These are phyloP conservation scores for Cryptosporidium ryanae DNA, from an alignment of 169 alveolate species.

Conservation along the genomic window DNA sequence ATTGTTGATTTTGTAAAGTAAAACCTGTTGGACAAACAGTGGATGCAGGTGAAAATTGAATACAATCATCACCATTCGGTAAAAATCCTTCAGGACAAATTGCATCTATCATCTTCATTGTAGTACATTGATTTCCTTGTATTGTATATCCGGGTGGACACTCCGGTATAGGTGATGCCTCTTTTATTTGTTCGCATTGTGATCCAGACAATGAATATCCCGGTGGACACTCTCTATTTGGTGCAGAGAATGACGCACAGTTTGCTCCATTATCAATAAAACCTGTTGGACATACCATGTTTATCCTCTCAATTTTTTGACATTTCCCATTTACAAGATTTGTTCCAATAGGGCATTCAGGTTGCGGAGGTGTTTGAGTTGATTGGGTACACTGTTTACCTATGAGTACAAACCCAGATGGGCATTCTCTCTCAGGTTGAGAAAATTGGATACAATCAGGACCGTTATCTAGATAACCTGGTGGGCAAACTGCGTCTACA, in stretches of 20 bases:
- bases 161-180: constrained; percentile 65
- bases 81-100: constrained; percentile 71
- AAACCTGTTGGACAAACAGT: constrained; percentile 71
- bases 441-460: constrained; percentile 66
- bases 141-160: constrained; percentile 73
- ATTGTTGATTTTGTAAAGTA: constrained; percentile 58
- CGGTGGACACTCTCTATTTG: constrained; percentile 72
- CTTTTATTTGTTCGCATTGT: constrained; percentile 72
- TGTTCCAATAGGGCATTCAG: constrained; percentile 70
- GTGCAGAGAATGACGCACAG: constrained; percentile 73
- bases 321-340: constrained; percentile 70
- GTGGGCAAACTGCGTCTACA: constrained; percentile 71
- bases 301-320: constrained; percentile 56
- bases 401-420: constrained; percentile 60
- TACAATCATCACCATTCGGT: constrained; percentile 74
- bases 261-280: constrained; percentile 67
- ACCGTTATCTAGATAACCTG: constrained; percentile 68
- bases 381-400: constrained; percentile 73
- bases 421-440: constrained; percentile 73
- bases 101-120: constrained; percentile 71
- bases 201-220: constrained; percentile 61
- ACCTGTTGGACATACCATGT: constrained; percentile 73
- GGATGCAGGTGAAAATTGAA: constrained; percentile 74
- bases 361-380: constrained; percentile 72
- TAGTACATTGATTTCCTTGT: constrained; percentile 64